A percentile compares a stretch with the other conserved stretches of the same genome.
These are phyloP conservation scores for Hippophae tibetana DNA, from an alignment of 306 rosid species.

Conservation along the genomic window DNA sequence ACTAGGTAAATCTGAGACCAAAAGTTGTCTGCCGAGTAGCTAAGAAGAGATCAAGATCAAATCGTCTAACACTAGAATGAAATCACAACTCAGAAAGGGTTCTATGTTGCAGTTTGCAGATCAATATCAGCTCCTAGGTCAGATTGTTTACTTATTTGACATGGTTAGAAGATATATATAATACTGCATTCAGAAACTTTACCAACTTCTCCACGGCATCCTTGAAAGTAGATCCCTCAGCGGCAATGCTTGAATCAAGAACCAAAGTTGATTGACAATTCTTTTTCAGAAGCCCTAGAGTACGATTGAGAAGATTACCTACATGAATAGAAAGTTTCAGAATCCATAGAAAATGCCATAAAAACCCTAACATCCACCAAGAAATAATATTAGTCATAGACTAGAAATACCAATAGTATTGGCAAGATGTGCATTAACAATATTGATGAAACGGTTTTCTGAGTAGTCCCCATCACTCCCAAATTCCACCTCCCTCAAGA, in stretches of 20 bases:
- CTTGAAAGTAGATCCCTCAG: conserved; percentile 62
- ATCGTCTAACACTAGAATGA: background rate
- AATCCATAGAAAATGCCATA: conserved; percentile 2
- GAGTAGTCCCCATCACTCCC: conserved; percentile 94
- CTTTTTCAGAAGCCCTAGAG: conserved; percentile 79
- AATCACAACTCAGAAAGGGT: background rate
- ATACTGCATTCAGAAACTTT: conserved; percentile 3
- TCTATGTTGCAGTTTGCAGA: background rate
- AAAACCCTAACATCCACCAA: conserved; percentile 1
- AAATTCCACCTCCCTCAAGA: conserved; percentile 87
- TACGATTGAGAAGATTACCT: conserved; percentile 96
- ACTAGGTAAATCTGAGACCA: background rate
- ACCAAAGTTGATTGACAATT: conserved; percentile 77
- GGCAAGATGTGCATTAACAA: conserved; percentile 96
- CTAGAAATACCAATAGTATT: conserved; percentile 67
- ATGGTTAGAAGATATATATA: background rate
- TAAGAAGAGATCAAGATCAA: conserved; percentile 1
- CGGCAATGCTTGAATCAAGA: conserved; percentile 63
- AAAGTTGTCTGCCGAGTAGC: background rate
- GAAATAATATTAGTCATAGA: conserved; percentile 10
- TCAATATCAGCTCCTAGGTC: conserved; percentile 7
- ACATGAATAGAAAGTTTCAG: conserved; percentile 19
- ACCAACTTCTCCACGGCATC: conserved; percentile 69
- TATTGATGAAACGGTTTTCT: conserved; percentile 83
- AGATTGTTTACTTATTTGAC: background rate